Base-by-base conservation (phyloP, 2,329 filamentous ascomycete genomes). In the Davidsoniella eucalypti region DNA sequence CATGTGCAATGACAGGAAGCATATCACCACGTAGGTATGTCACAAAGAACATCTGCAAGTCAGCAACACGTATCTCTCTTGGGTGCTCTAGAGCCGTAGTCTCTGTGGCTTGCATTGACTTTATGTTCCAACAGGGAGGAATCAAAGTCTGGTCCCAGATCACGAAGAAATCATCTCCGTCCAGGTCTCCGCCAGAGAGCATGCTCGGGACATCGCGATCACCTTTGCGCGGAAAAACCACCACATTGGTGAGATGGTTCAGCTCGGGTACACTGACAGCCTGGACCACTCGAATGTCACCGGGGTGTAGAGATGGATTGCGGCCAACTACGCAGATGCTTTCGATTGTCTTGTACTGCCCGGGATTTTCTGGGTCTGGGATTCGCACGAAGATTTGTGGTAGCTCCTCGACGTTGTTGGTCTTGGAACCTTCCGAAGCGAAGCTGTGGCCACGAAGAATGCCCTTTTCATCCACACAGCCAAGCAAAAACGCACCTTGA, bases 171-270 rank as follows among this genome's bases (percentile, higher is more conserved):
- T 98, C 92, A 58, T 98, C 92, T 0, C 92, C 92, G 60, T 98
- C 92, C 0, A 98, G 72, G 60, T 98, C 92, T 0, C 92, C 92
- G 2, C 92, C 92, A 3, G 92, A 94, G 55, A 92, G 87, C 90
- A 96, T 96, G 58, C 84, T 87, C 1, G 88, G 79, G 18, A 98
- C 67, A 55, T 94, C 87, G 14, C 83, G 73, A 59, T 95, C 87
- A 0, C 90, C 90, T 0, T 69, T 81, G 36, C 84, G 78, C 0
- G 92, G 86, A 45, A 98, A 82, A 0, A 96, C 87, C 1, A 96
- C 81, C 0, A 93, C 84, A 60, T 96, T 81, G 51, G 76, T 80
- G 3, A 95, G 70, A 58, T 95, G 85, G 43, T 71, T 75, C 3
- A 98, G 68, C n/a, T 68, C 67, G 0, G 79, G 75, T 1, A 79